phyloP scores from a whole-genome alignment of 257 asterid genomes.

The Paraleonurus japonicus region DNA sequence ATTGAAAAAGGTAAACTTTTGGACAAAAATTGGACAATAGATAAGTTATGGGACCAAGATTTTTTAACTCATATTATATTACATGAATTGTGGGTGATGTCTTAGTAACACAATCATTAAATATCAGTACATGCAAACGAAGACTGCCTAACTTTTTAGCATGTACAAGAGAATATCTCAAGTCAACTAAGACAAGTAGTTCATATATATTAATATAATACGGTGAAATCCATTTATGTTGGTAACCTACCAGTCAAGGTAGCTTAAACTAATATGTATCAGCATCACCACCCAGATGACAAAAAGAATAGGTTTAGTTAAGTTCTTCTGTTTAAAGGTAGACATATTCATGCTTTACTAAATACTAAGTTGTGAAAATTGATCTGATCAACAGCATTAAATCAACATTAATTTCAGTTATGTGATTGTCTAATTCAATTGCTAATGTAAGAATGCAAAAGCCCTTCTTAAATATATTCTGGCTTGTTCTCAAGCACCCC shows the following conservation, averaged over 20 bases:
- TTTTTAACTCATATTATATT: too few species aligned
- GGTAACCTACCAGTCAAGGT: not conserved
- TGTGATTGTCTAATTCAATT: not conserved
- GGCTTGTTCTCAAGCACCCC: not conserved
- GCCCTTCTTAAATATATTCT: not conserved
- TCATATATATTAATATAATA: not conserved
- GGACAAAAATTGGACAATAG: too few species aligned
- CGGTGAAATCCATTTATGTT: not conserved
- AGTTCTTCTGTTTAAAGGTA: not conserved
- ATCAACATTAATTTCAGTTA: not conserved
- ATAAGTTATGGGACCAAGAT: too few species aligned
- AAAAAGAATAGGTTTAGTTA: not conserved
- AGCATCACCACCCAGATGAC: not conserved
- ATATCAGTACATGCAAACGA: not conserved
- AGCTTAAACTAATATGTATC: not conserved
- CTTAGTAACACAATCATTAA: not conserved
- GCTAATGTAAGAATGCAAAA: not conserved
- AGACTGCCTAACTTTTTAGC: not conserved
- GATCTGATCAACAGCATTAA: not conserved
- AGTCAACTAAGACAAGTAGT: not conserved
- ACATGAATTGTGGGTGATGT: not conserved
- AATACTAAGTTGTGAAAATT: not conserved
- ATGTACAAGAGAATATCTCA: not conserved
- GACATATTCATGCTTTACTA: not conserved
- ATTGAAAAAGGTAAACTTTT: too few species aligned